Conservation (phyloP, 257 asterid species). For the Ehretia macrophylla region DNA sequence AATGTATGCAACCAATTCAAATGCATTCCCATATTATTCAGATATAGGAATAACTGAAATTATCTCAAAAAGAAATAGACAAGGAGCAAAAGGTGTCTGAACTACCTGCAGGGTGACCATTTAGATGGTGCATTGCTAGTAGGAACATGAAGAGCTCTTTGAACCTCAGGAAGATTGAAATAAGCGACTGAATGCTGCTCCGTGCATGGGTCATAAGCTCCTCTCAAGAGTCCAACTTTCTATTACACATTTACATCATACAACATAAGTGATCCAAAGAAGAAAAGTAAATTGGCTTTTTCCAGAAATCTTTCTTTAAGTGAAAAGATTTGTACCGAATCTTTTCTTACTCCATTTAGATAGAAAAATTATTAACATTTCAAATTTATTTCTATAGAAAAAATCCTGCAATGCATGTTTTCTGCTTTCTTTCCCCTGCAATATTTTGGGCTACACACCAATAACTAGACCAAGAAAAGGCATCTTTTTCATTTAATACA, state of each 20-base stretch:
- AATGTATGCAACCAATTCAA: too few species aligned
- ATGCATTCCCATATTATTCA: neutral
- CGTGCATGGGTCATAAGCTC: slow-evolving; percentile 89
- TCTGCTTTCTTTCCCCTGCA: too few species aligned
- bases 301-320: neutral
- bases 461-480: too few species aligned
- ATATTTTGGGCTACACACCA: too few species aligned
- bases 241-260: slow-evolving; percentile 19
- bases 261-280: slow-evolving; percentile 25
- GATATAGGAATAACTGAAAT: neutral
- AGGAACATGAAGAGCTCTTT: slow-evolving; percentile 74
- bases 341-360: too few species aligned
- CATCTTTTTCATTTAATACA: too few species aligned
- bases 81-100: slow-evolving; percentile 1
- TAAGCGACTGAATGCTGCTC: slow-evolving; percentile 70
- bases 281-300: neutral
- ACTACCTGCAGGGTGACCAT: slow-evolving; percentile 92
- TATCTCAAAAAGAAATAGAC: neutral
- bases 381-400: too few species aligned
- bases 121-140: slow-evolving; percentile 33
- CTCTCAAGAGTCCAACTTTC: slow-evolving; percentile 59
- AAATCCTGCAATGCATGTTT: too few species aligned
- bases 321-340: too few species aligned
- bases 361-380: too few species aligned
- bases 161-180: slow-evolving; percentile 96